Evolutionary conservation across 805 yeast genomes (phyloP).

Genomic region (Candida vartiovaarae): DNA sequence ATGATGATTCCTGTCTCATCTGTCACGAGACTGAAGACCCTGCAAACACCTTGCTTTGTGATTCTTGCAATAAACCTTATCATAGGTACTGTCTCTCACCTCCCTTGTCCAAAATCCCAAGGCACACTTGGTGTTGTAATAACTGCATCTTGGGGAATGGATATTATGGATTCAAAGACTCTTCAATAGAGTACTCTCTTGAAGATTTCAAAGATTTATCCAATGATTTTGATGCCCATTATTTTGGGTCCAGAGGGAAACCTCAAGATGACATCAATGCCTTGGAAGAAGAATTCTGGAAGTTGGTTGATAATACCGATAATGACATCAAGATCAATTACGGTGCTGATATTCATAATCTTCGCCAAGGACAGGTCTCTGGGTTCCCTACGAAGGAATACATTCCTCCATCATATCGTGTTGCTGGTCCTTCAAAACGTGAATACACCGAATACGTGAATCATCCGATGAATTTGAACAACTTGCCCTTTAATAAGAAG

Average conservation of each 20-base stretch:
- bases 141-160: slow-evolving; percentile 82
- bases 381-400: slow-evolving; percentile 59
- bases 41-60: slow-evolving; percentile 50
- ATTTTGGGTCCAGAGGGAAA: slow-evolving; percentile 28
- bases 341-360: slow-evolving; percentile 80
- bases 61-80: slow-evolving; percentile 63
- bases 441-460: slow-evolving; percentile 33
- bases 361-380: slow-evolving; percentile 55
- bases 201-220: slow-evolving; percentile 55
- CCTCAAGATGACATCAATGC: slow-evolving; percentile 30
- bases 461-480: slow-evolving; percentile 73
- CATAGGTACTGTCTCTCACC: slow-evolving; percentile 66
- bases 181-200: slow-evolving; percentile 46
- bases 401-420: slow-evolving; percentile 18
- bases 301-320: slow-evolving; percentile 33
- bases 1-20: slow-evolving; percentile 36
- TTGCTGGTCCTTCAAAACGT: slow-evolving; percentile 9
- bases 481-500: slow-evolving; percentile 61
- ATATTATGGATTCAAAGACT: slow-evolving; percentile 81
- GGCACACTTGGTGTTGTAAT: slow-evolving; percentile 73
- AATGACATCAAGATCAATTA: slow-evolving; percentile 59
- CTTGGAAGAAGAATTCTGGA: slow-evolving; percentile 69
- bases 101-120: slow-evolving; percentile 44
- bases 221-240: slow-evolving; percentile 36
- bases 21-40: slow-evolving; percentile 44